Evolutionary conservation across 2,329 filamentous ascomycete species (phyloP).

Genomic region (Fusarium xylarioides): DNA sequence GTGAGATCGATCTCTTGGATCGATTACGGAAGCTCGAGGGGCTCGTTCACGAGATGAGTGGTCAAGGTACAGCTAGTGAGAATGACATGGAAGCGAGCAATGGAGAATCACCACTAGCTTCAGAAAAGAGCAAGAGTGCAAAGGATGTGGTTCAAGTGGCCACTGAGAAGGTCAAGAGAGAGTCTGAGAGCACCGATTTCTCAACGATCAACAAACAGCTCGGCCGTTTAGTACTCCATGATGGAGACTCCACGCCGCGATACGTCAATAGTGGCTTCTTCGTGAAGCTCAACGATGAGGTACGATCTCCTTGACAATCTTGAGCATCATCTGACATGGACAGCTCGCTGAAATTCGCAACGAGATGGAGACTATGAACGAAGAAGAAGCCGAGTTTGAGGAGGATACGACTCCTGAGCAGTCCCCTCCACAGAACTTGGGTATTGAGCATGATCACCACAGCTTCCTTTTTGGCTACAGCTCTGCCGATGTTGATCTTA

Average conservation of each 20-base stretch:
- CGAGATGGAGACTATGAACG: conserved; percentile 28
- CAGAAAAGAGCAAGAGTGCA: not conserved
- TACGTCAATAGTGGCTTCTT: conserved; percentile 82
- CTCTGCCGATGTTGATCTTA: conserved; percentile 22
- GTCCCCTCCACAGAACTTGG: conserved; percentile 17
- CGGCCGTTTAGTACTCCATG: conserved; percentile 74
- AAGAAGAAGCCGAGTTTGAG: conserved; percentile 10
- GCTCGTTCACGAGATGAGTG: conserved; percentile 74
- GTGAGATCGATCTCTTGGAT: conserved; percentile 74
- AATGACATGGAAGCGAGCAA: not conserved
- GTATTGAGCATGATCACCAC: conserved; percentile 15
- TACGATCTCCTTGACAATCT: conserved; percentile 42
- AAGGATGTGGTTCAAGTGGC: conserved; percentile 24
- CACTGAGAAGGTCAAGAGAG: conserved; percentile 24
- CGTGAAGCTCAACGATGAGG: conserved; percentile 78
- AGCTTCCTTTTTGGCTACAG: conserved; percentile 34
- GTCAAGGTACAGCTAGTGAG: conserved; percentile 50
- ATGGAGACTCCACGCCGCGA: conserved; percentile 71
- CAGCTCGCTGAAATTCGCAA: conserved; percentile 30
- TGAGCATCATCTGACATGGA: not conserved
- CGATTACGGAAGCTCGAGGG: conserved; percentile 76
- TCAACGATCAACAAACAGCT: conserved; percentile 21
- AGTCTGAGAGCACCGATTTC: conserved; percentile 56
- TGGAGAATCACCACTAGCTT: not conserved
- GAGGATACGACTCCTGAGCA: conserved; percentile 33